A percentile compares a stretch with the other conserved stretches of the same genome.
Evolutionary conservation across 208 protist species (phyloP).

Genomic region (Leishmania aethiopica): DNA sequence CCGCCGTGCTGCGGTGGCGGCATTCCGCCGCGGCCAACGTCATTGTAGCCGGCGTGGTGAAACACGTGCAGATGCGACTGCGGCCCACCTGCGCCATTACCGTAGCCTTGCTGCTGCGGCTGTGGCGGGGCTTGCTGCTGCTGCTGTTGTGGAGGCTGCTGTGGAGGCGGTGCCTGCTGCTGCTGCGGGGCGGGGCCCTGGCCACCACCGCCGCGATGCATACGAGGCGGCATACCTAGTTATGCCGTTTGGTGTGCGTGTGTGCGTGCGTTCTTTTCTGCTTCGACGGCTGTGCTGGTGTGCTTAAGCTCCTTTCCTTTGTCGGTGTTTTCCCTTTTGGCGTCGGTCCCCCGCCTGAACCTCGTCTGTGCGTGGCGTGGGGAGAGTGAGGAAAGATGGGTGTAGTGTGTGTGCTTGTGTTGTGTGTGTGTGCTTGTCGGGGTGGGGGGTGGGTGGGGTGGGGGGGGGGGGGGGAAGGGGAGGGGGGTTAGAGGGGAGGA

Average conservation of each 20-base stretch:
- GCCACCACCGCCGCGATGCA: constrained; percentile 38
- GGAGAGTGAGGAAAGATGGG: not conserved
- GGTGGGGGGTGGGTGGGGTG: too few species aligned
- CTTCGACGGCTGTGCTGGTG: not conserved
- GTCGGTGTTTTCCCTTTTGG: constrained; percentile 9
- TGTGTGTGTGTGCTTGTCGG: not conserved
- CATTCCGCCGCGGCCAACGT: constrained; percentile 35
- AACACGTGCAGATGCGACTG: constrained; percentile 39
- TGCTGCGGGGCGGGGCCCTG: constrained; percentile 25
- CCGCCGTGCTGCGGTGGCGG: constrained; percentile 31
- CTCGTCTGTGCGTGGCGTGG: constrained; percentile 1
- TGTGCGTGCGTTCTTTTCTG: not conserved
- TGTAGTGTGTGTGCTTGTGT: not conserved
- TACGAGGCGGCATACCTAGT: constrained; percentile 31
- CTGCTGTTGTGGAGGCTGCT: constrained; percentile 12
- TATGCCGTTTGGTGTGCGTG: not conserved
- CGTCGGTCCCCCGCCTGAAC: not conserved
- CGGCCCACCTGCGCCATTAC: constrained; percentile 23
- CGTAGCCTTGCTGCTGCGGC: constrained; percentile 30
- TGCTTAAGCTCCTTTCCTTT: not conserved
- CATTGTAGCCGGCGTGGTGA: constrained; percentile 32
- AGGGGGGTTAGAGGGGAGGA: not conserved
- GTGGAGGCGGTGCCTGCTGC: constrained; percentile 18
- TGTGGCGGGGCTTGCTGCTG: constrained; percentile 15
- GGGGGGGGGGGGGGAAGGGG: not conserved